phyloP scores from a whole-genome alignment of 257 asterid genomes.

The Nicotiana obtusifolia region DNA sequence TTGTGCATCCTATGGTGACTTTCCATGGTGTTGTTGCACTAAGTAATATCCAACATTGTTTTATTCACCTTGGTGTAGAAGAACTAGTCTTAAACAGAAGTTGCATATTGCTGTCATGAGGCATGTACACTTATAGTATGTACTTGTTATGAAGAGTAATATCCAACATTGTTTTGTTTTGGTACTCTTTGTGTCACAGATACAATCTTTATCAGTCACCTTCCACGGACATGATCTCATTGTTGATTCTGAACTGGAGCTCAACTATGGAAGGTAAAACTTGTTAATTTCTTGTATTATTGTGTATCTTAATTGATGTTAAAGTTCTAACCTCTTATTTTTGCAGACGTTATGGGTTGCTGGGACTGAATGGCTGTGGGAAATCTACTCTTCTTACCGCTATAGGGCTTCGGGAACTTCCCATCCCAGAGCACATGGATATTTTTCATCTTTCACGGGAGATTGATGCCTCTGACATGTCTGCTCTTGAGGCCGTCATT shows the following conservation, averaged over 20 bases:
- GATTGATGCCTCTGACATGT: constrained; percentile 29
- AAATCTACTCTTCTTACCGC: constrained; percentile 21
- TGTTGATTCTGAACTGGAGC: constrained; percentile 69
- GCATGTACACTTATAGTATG: not conserved
- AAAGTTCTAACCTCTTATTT: not conserved
- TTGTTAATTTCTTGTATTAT: not conserved
- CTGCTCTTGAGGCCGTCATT: constrained; percentile 18
- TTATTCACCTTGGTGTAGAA: not conserved
- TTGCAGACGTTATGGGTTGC: constrained; percentile 21
- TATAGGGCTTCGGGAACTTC: constrained; percentile 14
- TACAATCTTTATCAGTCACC: constrained; percentile 71
- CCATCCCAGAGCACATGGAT: constrained; percentile 30
- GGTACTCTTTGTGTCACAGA: constrained; percentile 25
- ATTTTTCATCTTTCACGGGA: constrained; percentile 19
- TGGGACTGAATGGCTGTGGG: constrained; percentile 27
- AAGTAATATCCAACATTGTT: not conserved
- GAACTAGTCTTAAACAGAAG: not conserved
- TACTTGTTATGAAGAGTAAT: not conserved
- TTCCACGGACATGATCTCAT: constrained; percentile 77
- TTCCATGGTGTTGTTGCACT: not conserved
- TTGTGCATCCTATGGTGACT: not conserved
- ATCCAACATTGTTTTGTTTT: not conserved
- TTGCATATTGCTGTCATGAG: not conserved
- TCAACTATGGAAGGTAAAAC: constrained; percentile 64
- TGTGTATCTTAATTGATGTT: not conserved